These are phyloP conservation scores for Prunus armeniaca DNA, from an alignment of 306 rosid genomes.

Conservation along the genomic window DNA sequence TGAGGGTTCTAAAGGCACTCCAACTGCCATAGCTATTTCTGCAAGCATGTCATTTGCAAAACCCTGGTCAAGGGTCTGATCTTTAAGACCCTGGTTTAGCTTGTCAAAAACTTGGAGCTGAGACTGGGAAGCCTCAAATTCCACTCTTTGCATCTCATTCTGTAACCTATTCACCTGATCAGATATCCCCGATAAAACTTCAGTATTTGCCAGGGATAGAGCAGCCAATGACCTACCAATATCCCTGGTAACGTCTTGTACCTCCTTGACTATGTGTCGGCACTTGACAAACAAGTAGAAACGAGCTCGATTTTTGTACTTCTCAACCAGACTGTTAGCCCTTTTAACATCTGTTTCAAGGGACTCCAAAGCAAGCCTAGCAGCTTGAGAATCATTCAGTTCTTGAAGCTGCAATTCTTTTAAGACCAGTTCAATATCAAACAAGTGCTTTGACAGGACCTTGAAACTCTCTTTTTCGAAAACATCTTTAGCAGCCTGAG, in stretches of 20 bases:
- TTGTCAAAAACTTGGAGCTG: conserved; percentile 65
- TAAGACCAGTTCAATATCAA: conserved; percentile 64
- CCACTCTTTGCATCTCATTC: conserved; percentile 83
- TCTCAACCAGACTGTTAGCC: conserved; percentile 66
- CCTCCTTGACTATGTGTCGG: conserved; percentile 64
- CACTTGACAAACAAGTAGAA: conserved; percentile 68
- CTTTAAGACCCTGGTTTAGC: conserved; percentile 60
- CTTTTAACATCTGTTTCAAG: conserved; percentile 71
- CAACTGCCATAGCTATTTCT: conserved; percentile 72
- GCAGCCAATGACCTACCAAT: conserved; percentile 64
- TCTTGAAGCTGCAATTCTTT: conserved; percentile 72
- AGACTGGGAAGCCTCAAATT: conserved; percentile 62
- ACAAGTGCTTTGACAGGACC: conserved; percentile 59
- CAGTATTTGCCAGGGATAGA: conserved; percentile 57
- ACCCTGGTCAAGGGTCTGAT: conserved; percentile 66
- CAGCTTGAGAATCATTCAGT: conserved; percentile 72
- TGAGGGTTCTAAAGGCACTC: conserved; percentile 79
- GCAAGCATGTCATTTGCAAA: conserved; percentile 73
- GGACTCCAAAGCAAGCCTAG: conserved; percentile 59
- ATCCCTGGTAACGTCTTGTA: conserved; percentile 70
- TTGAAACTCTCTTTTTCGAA: conserved; percentile 66
- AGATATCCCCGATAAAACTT: conserved; percentile 62
- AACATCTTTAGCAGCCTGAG: conserved; percentile 65
- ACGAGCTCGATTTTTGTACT: conserved; percentile 59
- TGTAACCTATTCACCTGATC: conserved; percentile 67